Evolutionary conservation across 306 rosid genomes (phyloP).

Genomic region (Crotalaria pallida): DNA sequence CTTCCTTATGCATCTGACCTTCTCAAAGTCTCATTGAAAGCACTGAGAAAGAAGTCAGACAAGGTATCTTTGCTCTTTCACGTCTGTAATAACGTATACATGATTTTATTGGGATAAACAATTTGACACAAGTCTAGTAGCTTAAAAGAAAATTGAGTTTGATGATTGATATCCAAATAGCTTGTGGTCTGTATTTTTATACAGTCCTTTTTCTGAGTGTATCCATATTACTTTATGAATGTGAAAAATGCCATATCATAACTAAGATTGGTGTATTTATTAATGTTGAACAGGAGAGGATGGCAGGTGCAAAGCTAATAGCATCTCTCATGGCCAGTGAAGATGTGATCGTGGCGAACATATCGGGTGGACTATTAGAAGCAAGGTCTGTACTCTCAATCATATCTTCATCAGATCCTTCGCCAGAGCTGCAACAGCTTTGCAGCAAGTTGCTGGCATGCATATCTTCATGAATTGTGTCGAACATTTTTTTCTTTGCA

Average conservation of each 20-base stretch:
- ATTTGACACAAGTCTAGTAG: background rate
- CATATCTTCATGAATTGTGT: constrained; percentile 44
- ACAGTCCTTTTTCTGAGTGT: background rate
- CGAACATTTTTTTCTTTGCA: background rate
- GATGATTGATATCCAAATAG: background rate
- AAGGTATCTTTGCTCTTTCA: constrained; percentile 40
- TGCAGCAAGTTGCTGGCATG: constrained; percentile 73
- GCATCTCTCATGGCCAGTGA: constrained; percentile 88
- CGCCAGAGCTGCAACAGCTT: constrained; percentile 52
- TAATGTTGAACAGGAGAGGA: constrained; percentile 59
- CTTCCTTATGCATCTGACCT: constrained; percentile 58
- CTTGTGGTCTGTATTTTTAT: background rate
- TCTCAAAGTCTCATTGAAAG: constrained; percentile 58
- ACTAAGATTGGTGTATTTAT: background rate
- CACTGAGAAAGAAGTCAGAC: constrained; percentile 55
- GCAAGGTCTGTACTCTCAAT: constrained; percentile 61
- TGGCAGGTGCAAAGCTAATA: constrained; percentile 82
- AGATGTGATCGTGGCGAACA: constrained; percentile 61
- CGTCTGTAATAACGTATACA: background rate
- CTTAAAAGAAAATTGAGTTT: background rate
- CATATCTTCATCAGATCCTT: constrained; percentile 55
- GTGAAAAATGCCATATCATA: background rate
- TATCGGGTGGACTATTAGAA: constrained; percentile 58
- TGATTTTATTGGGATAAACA: background rate
- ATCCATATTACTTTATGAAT: background rate